These are phyloP conservation scores for Knoxdaviesia capensis DNA, from an alignment of 2,329 filamentous ascomycete species.

Conservation along the genomic window DNA sequence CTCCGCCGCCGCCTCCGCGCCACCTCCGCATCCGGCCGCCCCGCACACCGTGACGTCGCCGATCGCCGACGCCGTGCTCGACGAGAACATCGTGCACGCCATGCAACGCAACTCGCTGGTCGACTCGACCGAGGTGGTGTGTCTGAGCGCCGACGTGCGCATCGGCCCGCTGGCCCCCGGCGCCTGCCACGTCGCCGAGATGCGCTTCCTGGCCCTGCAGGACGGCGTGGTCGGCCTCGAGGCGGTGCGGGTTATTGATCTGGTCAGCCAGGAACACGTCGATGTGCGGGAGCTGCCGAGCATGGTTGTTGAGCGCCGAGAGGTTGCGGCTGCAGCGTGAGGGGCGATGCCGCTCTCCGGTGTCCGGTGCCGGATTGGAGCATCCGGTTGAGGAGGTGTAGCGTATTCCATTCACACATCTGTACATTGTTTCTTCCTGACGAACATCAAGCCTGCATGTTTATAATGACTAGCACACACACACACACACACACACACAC, in stretches of 20 bases:
- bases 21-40: too few relatives aligned
- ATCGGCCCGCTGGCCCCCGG: slow-evolving; percentile 53
- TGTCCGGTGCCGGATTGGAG: too few relatives aligned
- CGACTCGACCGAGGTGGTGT: slow-evolving; percentile 49
- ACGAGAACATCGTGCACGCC: slow-evolving; percentile 51
- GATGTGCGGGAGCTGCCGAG: slow-evolving; percentile 58
- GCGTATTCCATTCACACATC: too few relatives aligned
- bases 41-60: too few relatives aligned
- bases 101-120: slow-evolving; percentile 45
- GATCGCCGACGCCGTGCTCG: slow-evolving; percentile 47
- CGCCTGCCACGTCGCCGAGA: slow-evolving; percentile 52
- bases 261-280: slow-evolving; percentile 55
- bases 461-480: too few relatives aligned
- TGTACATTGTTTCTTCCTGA: too few relatives aligned
- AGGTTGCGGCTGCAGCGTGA: neutral
- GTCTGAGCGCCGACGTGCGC: slow-evolving; percentile 52
- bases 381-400: too few relatives aligned
- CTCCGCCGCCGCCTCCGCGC: too few relatives aligned
- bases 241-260: slow-evolving; percentile 51
- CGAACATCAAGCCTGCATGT: too few relatives aligned
- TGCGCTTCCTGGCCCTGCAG: slow-evolving; percentile 49
- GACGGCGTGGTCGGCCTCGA: slow-evolving; percentile 52
- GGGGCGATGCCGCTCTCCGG: too few relatives aligned
- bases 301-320: slow-evolving; percentile 29
- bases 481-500: too few relatives aligned